Evolutionary conservation across 2,329 filamentous ascomycete genomes (phyloP).

Genomic region (Aurifilum marmelostoma): DNA sequence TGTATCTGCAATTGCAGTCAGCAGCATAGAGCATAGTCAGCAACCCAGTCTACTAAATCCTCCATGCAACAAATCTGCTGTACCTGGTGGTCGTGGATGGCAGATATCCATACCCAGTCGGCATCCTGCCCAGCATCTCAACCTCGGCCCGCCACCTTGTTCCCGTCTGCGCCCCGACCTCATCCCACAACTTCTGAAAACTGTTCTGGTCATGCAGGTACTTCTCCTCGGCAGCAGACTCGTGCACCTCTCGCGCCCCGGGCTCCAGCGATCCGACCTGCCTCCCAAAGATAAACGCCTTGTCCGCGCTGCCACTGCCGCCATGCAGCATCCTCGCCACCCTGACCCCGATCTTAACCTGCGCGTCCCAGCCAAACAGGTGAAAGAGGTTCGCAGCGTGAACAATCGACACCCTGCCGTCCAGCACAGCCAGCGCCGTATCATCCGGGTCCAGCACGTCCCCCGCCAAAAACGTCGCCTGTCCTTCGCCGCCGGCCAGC

Average conservation of each 20-base stretch:
- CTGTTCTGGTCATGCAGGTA: constrained; percentile 45
- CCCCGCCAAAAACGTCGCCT: constrained; percentile 30
- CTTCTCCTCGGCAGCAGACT: constrained; percentile 26
- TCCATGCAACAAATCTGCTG: constrained; percentile 1
- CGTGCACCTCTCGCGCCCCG: background rate
- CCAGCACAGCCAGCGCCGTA: constrained; percentile 28
- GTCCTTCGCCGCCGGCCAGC: constrained; percentile 16
- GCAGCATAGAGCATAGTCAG: no score
- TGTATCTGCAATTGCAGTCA: no score
- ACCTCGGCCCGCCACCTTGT: constrained; percentile 38
- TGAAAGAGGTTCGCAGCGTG: constrained; percentile 39
- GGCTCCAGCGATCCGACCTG: constrained; percentile 33
- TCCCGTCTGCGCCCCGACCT: constrained; percentile 42
- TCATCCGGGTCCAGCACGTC: constrained; percentile 34
- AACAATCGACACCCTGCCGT: constrained; percentile 36
- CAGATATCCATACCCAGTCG: constrained; percentile 1
- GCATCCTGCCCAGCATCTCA: constrained; percentile 12
- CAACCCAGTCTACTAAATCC: background rate
- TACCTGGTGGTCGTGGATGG: background rate
- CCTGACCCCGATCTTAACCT: constrained; percentile 33
- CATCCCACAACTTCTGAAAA: constrained; percentile 48
- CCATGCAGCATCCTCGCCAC: constrained; percentile 33
- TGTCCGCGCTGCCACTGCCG: background rate
- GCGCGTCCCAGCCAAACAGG: constrained; percentile 37
- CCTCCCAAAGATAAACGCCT: constrained; percentile 35